Evolutionary conservation across 371 early-diverging fungal genomes (phyloP).

Genomic region (Umbelopsis sp.): DNA sequence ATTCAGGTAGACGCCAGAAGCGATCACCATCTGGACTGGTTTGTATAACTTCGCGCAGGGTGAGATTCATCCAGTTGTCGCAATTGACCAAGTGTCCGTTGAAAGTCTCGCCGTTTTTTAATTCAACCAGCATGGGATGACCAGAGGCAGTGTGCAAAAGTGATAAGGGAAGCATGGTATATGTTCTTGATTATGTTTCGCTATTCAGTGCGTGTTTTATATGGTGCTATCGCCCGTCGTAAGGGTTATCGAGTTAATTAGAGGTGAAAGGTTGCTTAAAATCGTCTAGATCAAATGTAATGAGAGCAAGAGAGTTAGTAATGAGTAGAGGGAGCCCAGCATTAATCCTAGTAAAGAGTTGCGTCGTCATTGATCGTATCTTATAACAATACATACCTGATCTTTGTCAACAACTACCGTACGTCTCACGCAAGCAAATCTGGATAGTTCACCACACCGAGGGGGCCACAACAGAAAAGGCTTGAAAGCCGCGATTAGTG

Average conservation of each 20-base stretch:
- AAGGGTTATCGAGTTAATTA: neutral
- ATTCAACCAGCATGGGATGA: slow-evolving; percentile 95
- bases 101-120: slow-evolving; percentile 98
- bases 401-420: neutral
- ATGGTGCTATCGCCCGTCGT: neutral
- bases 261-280: too few species aligned
- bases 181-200: slow-evolving; percentile 2
- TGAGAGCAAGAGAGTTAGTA: too few species aligned
- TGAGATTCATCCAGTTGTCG: slow-evolving; percentile 98
- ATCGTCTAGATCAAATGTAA: too few species aligned
- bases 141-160: slow-evolving; percentile 89
- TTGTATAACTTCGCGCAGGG: slow-evolving; percentile 93
- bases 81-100: slow-evolving; percentile 97
- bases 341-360: too few species aligned
- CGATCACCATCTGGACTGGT: slow-evolving; percentile 92
- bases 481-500: too few species aligned
- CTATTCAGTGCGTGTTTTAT: neutral
- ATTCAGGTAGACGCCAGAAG: slow-evolving; percentile 92
- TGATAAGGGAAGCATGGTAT: slow-evolving; percentile 82
- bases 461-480: too few species aligned
- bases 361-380: neutral
- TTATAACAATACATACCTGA: neutral
- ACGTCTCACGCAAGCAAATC: too few species aligned
- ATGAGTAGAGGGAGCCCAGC: too few species aligned
- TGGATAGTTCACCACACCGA: too few species aligned